Conservation (phyloP, 148 eudicot species). For the Selenicereus undatus region DNA sequence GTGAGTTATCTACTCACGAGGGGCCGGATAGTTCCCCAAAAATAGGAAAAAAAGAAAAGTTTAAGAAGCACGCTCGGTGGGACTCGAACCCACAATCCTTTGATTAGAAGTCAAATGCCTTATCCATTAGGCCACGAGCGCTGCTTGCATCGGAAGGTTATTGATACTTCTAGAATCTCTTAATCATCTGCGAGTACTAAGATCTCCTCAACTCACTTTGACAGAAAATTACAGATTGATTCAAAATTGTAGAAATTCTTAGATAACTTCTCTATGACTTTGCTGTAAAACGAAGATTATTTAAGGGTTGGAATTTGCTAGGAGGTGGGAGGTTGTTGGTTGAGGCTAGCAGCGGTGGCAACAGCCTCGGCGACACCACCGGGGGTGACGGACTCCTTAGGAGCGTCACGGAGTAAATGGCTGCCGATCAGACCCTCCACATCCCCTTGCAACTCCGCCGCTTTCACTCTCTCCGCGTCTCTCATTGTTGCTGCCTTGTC, state of each 20-base stretch:
- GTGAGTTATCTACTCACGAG: no score
- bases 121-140: conserved; percentile 79
- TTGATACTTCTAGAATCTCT: no score
- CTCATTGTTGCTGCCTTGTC: conserved; percentile 54
- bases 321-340: conserved; percentile 20
- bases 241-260: no score
- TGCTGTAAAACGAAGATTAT: no score
- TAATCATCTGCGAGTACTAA: no score
- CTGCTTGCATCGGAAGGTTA: no score
- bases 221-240: no score
- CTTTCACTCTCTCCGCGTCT: conserved; percentile 58
- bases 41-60: no score
- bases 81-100: conserved; percentile 87
- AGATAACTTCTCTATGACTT: no score
- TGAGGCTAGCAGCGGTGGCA: conserved; percentile 48
- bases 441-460: conserved; percentile 54
- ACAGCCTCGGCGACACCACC: conserved; percentile 66
- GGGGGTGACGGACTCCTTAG: conserved; percentile 30
- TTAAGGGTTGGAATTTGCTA: background rate
- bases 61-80: conserved; percentile 36
- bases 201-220: no score
- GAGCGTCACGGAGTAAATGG: conserved; percentile 16
- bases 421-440: conserved; percentile 30
- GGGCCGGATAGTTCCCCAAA: no score
- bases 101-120: conserved; percentile 91